phyloP scores from a whole-genome alignment of 495 filamentous ascomycete species.

The Penicillium taxi region DNA sequence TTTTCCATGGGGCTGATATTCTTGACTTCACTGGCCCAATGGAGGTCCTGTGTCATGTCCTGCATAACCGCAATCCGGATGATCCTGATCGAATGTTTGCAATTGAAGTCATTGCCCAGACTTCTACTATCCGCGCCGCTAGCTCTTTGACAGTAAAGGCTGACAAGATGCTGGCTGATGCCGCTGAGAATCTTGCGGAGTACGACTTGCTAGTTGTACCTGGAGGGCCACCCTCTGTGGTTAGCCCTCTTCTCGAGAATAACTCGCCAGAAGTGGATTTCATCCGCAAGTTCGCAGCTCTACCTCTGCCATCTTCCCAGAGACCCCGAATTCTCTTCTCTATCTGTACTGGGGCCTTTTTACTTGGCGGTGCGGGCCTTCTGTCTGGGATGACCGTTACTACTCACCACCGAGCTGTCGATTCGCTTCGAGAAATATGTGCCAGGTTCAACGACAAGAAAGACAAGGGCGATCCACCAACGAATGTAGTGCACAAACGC shows the following conservation, averaged over 20 bases:
- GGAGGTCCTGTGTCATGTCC: slow-evolving; percentile 41
- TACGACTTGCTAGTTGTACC: slow-evolving; percentile 67
- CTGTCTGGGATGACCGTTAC: slow-evolving; percentile 66
- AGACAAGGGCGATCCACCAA: slow-evolving; percentile 40
- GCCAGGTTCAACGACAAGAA: slow-evolving; percentile 18
- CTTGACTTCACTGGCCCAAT: slow-evolving; percentile 63
- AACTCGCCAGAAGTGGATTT: slow-evolving; percentile 20
- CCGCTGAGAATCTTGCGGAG: slow-evolving; percentile 53
- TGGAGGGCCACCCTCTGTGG: slow-evolving; percentile 29
- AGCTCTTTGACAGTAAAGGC: slow-evolving; percentile 19
- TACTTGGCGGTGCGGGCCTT: slow-evolving; percentile 65
- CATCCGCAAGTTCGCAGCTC: slow-evolving; percentile 22
- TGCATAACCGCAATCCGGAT: slow-evolving; percentile 24
- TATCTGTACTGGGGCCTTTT: slow-evolving; percentile 65
- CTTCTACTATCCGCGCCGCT: slow-evolving; percentile 25
- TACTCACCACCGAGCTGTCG: slow-evolving; percentile 59
- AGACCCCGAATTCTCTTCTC: slow-evolving; percentile 53
- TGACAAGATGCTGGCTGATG: slow-evolving; percentile 43
- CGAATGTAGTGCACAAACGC: slow-evolving; percentile 67
- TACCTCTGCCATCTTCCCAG: slow-evolving; percentile 10
- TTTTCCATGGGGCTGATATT: slow-evolving; percentile 43
- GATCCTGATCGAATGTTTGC: slow-evolving; percentile 24
- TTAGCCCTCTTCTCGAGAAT: slow-evolving; percentile 16
- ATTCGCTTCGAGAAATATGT: slow-evolving; percentile 60
- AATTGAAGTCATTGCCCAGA: slow-evolving; percentile 22